Percentiles rank a stretch among this genome's conserved stretches.
phyloP scores from a whole-genome alignment of 108 stramenopile genomes.

The Aurantiochytrium sp. region DNA sequence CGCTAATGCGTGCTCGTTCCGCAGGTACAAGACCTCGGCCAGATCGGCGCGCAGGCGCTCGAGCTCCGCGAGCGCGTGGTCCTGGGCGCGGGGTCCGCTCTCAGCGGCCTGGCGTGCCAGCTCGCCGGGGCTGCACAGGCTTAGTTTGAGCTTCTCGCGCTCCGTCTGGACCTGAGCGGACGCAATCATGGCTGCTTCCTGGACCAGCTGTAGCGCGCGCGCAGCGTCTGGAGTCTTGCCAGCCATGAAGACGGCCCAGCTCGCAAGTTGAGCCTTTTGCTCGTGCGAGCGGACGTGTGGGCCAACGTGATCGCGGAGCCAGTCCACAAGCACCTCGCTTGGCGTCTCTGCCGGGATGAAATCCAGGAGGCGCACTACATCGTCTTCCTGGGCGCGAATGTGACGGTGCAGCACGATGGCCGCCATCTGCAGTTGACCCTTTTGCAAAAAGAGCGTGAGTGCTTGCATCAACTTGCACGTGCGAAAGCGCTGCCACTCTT shows the following conservation, averaged over 20 bases:
- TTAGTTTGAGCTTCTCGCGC: neutral
- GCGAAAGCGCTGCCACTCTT: conserved; percentile 21
- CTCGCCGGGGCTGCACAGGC: neutral
- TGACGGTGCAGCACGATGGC: neutral
- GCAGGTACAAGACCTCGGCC: neutral
- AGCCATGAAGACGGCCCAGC: neutral
- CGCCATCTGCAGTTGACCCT: neutral
- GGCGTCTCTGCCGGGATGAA: neutral
- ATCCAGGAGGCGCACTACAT: neutral
- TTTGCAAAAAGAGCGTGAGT: neutral
- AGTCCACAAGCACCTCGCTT: neutral
- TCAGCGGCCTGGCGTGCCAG: neutral
- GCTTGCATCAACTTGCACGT: neutral
- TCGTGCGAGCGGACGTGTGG: neutral
- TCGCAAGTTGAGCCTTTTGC: neutral
- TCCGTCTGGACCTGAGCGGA: neutral
- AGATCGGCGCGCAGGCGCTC: neutral
- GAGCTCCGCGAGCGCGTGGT: neutral
- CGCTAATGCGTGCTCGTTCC: neutral
- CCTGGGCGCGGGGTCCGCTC: neutral
- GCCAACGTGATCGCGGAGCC: neutral
- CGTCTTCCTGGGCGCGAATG: neutral
- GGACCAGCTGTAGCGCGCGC: neutral
- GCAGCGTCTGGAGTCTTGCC: neutral
- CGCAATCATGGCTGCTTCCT: neutral